A percentile compares a stretch with the other conserved stretches of the same genome.
Conservation (phyloP, 257 asterid genomes). For the Nicotiana obtusifolia region DNA sequence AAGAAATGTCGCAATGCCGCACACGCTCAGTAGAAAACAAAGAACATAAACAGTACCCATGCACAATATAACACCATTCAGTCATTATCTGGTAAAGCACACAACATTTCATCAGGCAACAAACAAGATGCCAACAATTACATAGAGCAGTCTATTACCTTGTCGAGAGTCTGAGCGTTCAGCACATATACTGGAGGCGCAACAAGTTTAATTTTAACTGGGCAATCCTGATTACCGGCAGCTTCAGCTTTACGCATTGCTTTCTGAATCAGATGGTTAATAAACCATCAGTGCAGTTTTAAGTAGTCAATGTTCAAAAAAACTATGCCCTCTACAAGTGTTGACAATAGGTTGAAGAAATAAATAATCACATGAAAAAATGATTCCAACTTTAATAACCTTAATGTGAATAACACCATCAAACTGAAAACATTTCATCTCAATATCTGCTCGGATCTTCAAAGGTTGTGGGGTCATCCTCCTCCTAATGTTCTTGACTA, state of each 20-base stretch:
- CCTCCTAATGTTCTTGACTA: slow-evolving; percentile 81
- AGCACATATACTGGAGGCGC: slow-evolving; percentile 92
- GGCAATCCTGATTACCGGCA: slow-evolving; percentile 87
- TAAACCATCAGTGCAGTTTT: neutral
- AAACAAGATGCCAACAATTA: neutral
- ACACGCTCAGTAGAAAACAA: neutral
- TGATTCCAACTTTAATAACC: slow-evolving; percentile 31
- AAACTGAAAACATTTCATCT: slow-evolving; percentile 90
- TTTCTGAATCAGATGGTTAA: slow-evolving; percentile 31
- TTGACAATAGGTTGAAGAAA: neutral
- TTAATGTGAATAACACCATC: slow-evolving; percentile 96
- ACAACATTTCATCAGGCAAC: neutral
- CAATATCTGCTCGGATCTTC: slow-evolving; percentile 85
- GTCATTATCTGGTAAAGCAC: neutral
- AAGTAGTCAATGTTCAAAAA: neutral
- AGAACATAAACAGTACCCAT: neutral
- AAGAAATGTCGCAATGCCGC: neutral
- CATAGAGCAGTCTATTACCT: slow-evolving; percentile 33
- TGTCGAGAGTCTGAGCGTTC: slow-evolving; percentile 83
- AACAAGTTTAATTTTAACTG: slow-evolving; percentile 86
- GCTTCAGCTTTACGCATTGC: slow-evolving; percentile 99
- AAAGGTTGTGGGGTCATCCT: slow-evolving; percentile 93
- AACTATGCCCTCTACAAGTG: neutral
- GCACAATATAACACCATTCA: neutral
- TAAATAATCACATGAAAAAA: neutral